Conservation (phyloP, 371 early-diverging fungal genomes). For the Zychaea mexicana region DNA sequence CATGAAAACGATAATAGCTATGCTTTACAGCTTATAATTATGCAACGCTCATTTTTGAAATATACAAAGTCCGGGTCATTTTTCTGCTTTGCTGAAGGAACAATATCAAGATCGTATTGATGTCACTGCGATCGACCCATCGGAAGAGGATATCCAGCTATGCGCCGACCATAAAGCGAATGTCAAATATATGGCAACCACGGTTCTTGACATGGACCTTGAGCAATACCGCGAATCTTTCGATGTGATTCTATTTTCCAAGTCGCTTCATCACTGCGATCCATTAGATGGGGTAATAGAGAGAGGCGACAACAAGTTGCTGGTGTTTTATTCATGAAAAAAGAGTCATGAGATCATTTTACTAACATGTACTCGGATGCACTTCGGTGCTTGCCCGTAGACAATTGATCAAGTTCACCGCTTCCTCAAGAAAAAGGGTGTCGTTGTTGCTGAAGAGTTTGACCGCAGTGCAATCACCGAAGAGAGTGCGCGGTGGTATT, state of each 20-base stretch:
- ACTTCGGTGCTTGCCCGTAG: no score
- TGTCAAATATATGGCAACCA: background rate
- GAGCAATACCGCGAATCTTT: background rate
- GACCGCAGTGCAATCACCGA: background rate
- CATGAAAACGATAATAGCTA: no score
- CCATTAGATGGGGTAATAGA: background rate
- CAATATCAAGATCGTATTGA: slow-evolving; percentile 2
- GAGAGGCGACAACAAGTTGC: background rate
- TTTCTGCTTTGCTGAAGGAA: slow-evolving; percentile 6
- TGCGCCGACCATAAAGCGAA: background rate
- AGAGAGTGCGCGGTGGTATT: background rate
- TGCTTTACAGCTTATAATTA: no score
- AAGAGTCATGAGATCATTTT: background rate
- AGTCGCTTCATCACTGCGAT: slow-evolving; percentile 16
- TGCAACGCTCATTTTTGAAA: no score
- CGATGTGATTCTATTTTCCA: slow-evolving; percentile 9
- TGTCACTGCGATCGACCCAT: slow-evolving; percentile 11
- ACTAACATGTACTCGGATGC: no score
- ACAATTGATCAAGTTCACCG: background rate
- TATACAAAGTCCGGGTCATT: slow-evolving; percentile 4
- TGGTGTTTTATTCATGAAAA: no score
- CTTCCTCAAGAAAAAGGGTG: slow-evolving; percentile 1
- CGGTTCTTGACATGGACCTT: background rate
- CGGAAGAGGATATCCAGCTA: background rate
- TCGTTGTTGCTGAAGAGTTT: slow-evolving; percentile 8